Conservation (phyloP, 805 yeast genomes). For the Lipomyces yamadae region DNA sequence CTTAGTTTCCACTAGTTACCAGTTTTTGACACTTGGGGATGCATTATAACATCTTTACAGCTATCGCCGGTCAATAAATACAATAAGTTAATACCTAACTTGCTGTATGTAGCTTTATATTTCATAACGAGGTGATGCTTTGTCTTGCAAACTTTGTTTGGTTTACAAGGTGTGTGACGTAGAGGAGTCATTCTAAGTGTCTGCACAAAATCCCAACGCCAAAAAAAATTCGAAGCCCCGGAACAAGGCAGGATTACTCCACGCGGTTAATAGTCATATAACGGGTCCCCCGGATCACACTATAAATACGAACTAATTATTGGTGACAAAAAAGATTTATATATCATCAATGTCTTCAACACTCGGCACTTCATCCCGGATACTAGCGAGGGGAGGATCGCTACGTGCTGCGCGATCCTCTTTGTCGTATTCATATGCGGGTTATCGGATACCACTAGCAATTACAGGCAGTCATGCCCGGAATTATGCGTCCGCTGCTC, state of each 20-base stretch:
- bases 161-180: not conserved
- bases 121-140: too few relatives aligned
- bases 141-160: too few relatives aligned
- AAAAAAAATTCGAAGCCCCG: not conserved
- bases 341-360: slow-evolving; percentile 11
- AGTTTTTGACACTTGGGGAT: too few relatives aligned
- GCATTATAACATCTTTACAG: too few relatives aligned
- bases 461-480: slow-evolving; percentile 1
- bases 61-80: too few relatives aligned
- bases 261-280: not conserved
- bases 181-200: not conserved
- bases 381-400: not conserved
- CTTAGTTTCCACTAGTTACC: too few relatives aligned
- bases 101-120: too few relatives aligned
- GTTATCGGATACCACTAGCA: slow-evolving; percentile 9
- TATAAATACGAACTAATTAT: too few relatives aligned
- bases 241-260: not conserved
- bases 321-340: not conserved
- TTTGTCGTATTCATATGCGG: not conserved
- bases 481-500: not conserved
- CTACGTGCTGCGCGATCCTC: not conserved
- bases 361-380: slow-evolving; percentile 13
- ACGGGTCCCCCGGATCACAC: not conserved
- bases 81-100: too few relatives aligned
- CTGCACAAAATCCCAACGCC: not conserved